Conservation (phyloP, 768 basidiomycete species). For the Lactarius indigo region DNA sequence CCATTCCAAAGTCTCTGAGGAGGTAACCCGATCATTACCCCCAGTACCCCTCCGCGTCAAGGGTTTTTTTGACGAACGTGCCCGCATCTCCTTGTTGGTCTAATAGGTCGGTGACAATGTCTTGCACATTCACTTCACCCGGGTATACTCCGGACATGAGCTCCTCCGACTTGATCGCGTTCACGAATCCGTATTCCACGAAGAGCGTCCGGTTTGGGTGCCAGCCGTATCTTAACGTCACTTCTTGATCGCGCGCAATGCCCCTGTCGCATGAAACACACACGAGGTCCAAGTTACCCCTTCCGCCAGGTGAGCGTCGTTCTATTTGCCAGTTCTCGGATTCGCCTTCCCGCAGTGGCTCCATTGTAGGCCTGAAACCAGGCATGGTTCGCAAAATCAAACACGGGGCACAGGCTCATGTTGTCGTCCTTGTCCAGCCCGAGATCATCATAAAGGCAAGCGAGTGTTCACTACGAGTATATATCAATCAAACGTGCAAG, state of each 20-base stretch:
- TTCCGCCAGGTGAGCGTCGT: slow-evolving; percentile 8
- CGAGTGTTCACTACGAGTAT: slow-evolving; percentile 77
- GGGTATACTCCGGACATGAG: slow-evolving; percentile 31
- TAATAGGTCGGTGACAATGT: slow-evolving; percentile 50
- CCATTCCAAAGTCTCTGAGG: slow-evolving; percentile 2
- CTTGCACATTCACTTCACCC: slow-evolving; percentile 64
- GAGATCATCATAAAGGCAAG: slow-evolving; percentile 74
- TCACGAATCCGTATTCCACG: slow-evolving; percentile 88
- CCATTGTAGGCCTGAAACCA: slow-evolving; percentile 40
- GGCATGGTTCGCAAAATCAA: slow-evolving; percentile 89
- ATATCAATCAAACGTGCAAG: slow-evolving; percentile 14
- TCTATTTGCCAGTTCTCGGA: slow-evolving; percentile 10
- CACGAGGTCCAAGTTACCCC: slow-evolving; percentile 40
- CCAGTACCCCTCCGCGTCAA: slow-evolving; percentile 76
- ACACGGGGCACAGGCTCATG: slow-evolving; percentile 80
- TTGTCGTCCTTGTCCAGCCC: slow-evolving; percentile 61
- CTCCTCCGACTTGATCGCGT: slow-evolving; percentile 33
- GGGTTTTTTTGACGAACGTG: slow-evolving; percentile 46
- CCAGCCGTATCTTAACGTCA: slow-evolving; percentile 74
- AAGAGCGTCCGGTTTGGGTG: slow-evolving; percentile 78
- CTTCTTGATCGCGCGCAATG: slow-evolving; percentile 54
- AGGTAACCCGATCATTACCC: slow-evolving; percentile 46
- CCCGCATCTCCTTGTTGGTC: slow-evolving; percentile 39
- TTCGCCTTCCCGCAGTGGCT: slow-evolving; percentile 32
- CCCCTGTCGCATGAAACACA: slow-evolving; percentile 41